phyloP scores from a whole-genome alignment of 768 basidiomycete species.

The Trametopsis cervina region DNA sequence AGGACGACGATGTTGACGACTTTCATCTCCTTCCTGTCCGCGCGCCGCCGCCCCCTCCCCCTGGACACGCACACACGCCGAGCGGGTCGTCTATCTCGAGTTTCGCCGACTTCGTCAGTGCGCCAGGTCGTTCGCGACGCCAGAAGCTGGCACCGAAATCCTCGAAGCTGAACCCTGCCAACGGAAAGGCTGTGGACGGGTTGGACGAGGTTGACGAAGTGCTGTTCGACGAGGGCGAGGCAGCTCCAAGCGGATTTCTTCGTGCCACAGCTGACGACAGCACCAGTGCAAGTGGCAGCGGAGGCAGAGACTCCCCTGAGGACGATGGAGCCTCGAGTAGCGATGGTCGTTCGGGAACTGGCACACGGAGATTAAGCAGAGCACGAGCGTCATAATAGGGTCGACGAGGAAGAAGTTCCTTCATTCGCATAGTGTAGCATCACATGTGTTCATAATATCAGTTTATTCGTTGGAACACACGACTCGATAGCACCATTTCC shows the following conservation, averaged over 20 bases:
- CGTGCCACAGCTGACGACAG: constrained; percentile 12
- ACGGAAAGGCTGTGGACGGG: constrained; percentile 13
- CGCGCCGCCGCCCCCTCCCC: constrained; percentile 25
- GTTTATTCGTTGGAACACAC: background rate
- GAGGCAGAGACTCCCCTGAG: constrained; percentile 15
- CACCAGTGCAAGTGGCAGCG: constrained; percentile 19
- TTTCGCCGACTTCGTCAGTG: constrained; percentile 59
- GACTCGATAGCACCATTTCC: background rate
- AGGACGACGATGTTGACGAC: constrained; percentile 58
- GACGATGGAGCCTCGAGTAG: constrained; percentile 8
- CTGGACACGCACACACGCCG: constrained; percentile 9
- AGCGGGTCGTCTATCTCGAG: constrained; percentile 38
- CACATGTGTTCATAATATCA: background rate
- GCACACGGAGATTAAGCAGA: background rate
- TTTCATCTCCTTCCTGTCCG: constrained; percentile 62
- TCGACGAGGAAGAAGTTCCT: too few species aligned
- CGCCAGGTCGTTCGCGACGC: constrained; percentile 30
- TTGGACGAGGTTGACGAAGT: constrained; percentile 34
- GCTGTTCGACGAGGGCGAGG: constrained; percentile 57
- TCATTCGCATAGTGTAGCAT: background rate
- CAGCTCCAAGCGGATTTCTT: constrained; percentile 1
- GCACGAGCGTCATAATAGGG: background rate
- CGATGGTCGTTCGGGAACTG: background rate
- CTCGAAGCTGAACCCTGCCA: constrained; percentile 16
- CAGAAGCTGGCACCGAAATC: constrained; percentile 3